These are phyloP conservation scores for Rhododendron molle DNA, from an alignment of 148 eudicot genomes.

Conservation along the genomic window DNA sequence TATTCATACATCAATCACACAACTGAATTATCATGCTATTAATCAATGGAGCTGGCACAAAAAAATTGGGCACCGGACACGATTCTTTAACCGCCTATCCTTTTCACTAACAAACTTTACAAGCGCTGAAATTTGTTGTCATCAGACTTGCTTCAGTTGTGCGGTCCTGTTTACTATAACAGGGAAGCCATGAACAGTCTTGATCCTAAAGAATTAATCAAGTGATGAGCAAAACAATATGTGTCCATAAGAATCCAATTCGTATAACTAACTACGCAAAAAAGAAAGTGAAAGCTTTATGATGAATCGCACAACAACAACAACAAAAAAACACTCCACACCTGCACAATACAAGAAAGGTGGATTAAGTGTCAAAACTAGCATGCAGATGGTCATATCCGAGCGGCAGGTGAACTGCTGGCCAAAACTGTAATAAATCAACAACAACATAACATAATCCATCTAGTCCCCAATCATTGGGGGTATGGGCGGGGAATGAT, in stretches of 20 bases:
- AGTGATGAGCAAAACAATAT: not conserved
- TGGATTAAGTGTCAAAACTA: not conserved
- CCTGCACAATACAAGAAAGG: not conserved
- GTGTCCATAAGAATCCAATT: not conserved
- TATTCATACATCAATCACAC: not conserved
- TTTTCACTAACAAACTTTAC: not conserved
- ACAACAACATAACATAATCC: too few relatives aligned
- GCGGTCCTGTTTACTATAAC: not conserved
- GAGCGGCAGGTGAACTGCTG: not conserved
- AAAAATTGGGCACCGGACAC: not conserved
- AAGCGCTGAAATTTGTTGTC: not conserved
- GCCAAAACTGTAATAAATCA: not conserved
- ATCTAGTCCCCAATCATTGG: too few relatives aligned
- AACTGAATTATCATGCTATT: not conserved
- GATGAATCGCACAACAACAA: not conserved
- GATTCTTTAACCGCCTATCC: not conserved
- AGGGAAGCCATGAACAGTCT: not conserved
- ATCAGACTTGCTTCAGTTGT: conserved; percentile 4
- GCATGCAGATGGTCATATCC: not conserved
- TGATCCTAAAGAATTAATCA: not conserved
- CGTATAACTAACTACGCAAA: not conserved
- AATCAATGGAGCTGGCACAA: not conserved
- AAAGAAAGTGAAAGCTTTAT: not conserved
- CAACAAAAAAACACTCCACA: not conserved
- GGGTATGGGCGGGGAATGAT: too few relatives aligned